A percentile compares a stretch with the other conserved stretches of the same genome.
phyloP scores from a whole-genome alignment of 805 yeast species.

The Lipomyces yamanashiensis region DNA sequence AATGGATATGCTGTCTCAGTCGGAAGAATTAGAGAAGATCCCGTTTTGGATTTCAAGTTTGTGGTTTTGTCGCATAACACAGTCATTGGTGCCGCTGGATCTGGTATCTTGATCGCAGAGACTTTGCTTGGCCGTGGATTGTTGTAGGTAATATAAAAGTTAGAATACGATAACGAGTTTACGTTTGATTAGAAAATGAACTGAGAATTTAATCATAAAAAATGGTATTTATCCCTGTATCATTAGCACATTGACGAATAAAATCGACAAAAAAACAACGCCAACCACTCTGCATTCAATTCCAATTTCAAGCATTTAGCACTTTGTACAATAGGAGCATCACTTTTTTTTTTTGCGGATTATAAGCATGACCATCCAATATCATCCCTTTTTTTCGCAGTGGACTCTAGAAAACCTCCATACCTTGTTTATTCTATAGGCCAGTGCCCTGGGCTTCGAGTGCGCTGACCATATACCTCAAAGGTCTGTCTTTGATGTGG shows the following conservation, averaged over 20 bases:
- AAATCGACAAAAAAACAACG: too few species aligned
- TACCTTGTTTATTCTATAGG: conserved; percentile 1
- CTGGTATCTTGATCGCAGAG: conserved; percentile 96
- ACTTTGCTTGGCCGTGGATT: conserved; percentile 75
- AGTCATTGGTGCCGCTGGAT: conserved; percentile 97
- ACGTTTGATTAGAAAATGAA: not conserved
- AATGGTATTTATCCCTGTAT: too few species aligned
- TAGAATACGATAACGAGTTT: not conserved
- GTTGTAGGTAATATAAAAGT: conserved; percentile 50
- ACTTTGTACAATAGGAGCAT: too few species aligned
- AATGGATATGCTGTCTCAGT: conserved; percentile 92
- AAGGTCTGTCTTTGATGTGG: not conserved
- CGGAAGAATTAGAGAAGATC: conserved; percentile 92
- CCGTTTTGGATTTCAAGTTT: conserved; percentile 92
- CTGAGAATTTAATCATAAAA: too few species aligned
- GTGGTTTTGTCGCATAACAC: conserved; percentile 98
- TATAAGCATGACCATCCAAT: not conserved
- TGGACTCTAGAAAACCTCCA: too few species aligned
- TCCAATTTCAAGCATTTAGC: too few species aligned
- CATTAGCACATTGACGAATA: too few species aligned
- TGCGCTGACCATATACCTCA: conserved; percentile 6
- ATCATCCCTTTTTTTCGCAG: not conserved
- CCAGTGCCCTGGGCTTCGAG: conserved; percentile 17
- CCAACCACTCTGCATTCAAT: too few species aligned
- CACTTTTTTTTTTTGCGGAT: too few species aligned